phyloP scores from a whole-genome alignment of 164 flowering plant species.

The Tetrastigma voinierianum region DNA sequence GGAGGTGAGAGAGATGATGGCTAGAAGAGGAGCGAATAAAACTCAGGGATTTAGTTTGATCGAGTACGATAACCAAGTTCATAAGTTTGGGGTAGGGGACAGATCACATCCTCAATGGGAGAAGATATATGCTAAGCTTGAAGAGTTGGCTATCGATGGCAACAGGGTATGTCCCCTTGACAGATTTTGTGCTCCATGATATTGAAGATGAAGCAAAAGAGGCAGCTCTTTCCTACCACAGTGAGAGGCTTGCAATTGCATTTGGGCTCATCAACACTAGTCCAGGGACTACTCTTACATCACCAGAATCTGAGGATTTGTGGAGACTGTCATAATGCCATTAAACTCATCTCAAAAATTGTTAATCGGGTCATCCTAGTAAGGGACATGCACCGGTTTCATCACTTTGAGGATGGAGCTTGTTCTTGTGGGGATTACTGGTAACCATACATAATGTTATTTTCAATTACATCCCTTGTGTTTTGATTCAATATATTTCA shows the following conservation, averaged over 20 bases:
- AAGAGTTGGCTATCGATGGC: constrained; percentile 21
- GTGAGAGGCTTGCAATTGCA: constrained; percentile 42
- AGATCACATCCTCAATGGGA: constrained; percentile 27
- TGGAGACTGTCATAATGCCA: too few relatives aligned
- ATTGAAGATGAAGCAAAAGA: too few relatives aligned
- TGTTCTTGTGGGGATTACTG: constrained; percentile 38
- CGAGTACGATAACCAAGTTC: too few relatives aligned
- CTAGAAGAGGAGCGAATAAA: constrained; percentile 15
- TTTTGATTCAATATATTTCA: too few relatives aligned
- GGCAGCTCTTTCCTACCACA: too few relatives aligned
- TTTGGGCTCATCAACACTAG: constrained; percentile 30
- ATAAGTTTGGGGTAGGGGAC: constrained; percentile 27
- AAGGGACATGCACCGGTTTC: too few relatives aligned
- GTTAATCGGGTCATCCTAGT: too few relatives aligned
- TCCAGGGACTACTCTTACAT: constrained; percentile 24
- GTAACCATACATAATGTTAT: too few relatives aligned
- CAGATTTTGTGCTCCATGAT: too few relatives aligned
- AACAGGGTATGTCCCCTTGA: constrained; percentile 28
- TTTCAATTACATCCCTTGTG: too few relatives aligned
- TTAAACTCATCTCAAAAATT: too few relatives aligned
- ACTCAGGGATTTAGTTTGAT: too few relatives aligned
- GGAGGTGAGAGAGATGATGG: constrained; percentile 22
- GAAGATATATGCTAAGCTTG: constrained; percentile 18
- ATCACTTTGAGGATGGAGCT: constrained; percentile 20
- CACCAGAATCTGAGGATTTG: constrained; percentile 35